These are phyloP conservation scores for Ceratobasidium papillatum DNA, from an alignment of 1,284 basidiomycete species.

Conservation along the genomic window DNA sequence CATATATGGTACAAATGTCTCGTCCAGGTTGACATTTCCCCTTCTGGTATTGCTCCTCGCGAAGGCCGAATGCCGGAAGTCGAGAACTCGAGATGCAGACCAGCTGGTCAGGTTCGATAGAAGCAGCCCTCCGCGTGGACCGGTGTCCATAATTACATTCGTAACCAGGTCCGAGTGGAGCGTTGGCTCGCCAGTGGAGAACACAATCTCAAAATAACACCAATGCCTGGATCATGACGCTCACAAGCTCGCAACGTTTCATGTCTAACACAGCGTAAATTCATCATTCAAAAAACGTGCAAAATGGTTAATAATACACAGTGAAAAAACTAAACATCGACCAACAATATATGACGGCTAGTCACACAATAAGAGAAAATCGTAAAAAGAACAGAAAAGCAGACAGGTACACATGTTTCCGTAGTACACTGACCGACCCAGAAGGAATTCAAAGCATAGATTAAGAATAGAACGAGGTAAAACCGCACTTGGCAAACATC, in stretches of 20 bases:
- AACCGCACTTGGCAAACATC: background rate
- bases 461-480: slow-evolving; percentile 5
- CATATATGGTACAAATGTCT: background rate
- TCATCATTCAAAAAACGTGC: slow-evolving; percentile 12
- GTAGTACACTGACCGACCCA: background rate
- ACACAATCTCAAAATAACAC: background rate
- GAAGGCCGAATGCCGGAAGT: no score
- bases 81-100: background rate
- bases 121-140: background rate
- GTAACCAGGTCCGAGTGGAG: background rate
- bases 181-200: background rate
- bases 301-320: background rate
- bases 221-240: background rate
- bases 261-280: background rate
- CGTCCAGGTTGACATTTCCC: background rate
- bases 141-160: background rate
- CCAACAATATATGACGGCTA: background rate
- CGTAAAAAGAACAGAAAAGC: background rate
- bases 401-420: background rate
- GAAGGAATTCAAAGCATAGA: background rate
- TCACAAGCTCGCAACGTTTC: background rate
- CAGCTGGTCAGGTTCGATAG: background rate
- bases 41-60: no score
- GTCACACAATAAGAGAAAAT: background rate
- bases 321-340: slow-evolving; percentile 15